These are phyloP conservation scores for Lipomyces kockii DNA, from an alignment of 805 yeast species.

Conservation along the genomic window DNA sequence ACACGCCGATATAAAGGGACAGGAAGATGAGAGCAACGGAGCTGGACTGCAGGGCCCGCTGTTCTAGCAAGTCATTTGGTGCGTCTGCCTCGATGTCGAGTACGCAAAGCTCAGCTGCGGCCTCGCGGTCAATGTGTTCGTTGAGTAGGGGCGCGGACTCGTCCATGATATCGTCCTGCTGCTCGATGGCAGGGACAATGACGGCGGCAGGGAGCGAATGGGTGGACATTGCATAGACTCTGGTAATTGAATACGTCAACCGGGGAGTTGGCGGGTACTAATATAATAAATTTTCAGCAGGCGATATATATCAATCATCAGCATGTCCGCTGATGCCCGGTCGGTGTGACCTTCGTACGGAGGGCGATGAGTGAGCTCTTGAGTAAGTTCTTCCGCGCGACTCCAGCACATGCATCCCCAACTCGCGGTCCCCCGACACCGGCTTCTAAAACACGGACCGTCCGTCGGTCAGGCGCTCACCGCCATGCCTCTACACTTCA, in stretches of 20 bases:
- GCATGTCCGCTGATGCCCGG: background rate
- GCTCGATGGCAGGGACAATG: background rate
- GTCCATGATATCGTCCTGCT: background rate
- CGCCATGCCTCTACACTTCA: no score
- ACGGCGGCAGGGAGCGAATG: background rate
- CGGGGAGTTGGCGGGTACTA: background rate
- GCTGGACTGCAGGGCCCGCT: conserved; percentile 7
- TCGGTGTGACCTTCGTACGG: background rate
- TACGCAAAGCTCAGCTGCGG: conserved; percentile 1
- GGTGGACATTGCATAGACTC: background rate
- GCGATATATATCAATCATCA: background rate
- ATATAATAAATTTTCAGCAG: background rate
- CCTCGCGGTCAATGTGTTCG: background rate
- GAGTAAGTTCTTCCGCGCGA: no score
- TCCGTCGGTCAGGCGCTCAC: background rate
- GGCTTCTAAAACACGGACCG: background rate
- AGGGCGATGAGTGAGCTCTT: background rate
- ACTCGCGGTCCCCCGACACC: no score
- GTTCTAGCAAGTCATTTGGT: conserved; percentile 3
- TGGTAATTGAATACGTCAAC: no score
- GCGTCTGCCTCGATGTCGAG: conserved; percentile 7
- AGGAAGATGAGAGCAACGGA: conserved; percentile 43
- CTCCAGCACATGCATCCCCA: no score
- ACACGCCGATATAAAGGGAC: conserved; percentile 57
- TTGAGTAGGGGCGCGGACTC: background rate